Base-by-base conservation (phyloP, 208 protist genomes). In the Crithidia bombi region DNA sequence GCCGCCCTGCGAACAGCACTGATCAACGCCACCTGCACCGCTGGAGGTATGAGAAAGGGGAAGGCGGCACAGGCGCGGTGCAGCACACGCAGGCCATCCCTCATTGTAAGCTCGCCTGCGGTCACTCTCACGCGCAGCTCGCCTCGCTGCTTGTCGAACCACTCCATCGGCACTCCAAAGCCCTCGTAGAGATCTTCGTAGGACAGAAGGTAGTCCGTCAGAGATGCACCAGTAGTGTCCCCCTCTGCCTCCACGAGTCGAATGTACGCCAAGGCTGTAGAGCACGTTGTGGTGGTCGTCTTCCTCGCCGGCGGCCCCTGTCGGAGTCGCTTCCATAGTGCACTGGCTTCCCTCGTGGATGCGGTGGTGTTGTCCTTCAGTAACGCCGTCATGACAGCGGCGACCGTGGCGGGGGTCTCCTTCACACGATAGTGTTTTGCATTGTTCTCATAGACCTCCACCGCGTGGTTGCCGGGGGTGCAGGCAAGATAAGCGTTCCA, bases 401-500 rank as follows among this genome's bases (percentile, higher is more conserved):
- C 86, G 9, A 63, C 81, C 3, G 79, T 82, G 38, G 65, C 79
- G 0, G 86, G 71, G 11, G 79, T 90, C 17, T 82, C 79, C 57
- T 72, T 64, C 51, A 94, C 76, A 14, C 52, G 32, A 66, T 92
- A 94, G 56, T 81, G 70, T 12, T 25, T 14, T 36, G 38, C 49
- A 41, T 94, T 91, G 6, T 64, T 69, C 28, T 78, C 43, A 56
- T 80, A 94, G 0, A 94, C 70, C 55, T 85, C 78, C 50, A 88
- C 47, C 11, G 89, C 83, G 44, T 94, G 86, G 1, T 28, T 19
- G 51, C 65, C 78, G 1, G 79, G 65, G 64, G 79, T 85, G 44
- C 66, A 66, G 26, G 54, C 44, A 5, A 94, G 66, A 61, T 94
- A 94, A 12, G 84, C 89, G 51, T 79, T 88, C 86, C 89, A 94